phyloP scores from a whole-genome alignment of 805 yeast genomes.

The Candida ulmi region DNA sequence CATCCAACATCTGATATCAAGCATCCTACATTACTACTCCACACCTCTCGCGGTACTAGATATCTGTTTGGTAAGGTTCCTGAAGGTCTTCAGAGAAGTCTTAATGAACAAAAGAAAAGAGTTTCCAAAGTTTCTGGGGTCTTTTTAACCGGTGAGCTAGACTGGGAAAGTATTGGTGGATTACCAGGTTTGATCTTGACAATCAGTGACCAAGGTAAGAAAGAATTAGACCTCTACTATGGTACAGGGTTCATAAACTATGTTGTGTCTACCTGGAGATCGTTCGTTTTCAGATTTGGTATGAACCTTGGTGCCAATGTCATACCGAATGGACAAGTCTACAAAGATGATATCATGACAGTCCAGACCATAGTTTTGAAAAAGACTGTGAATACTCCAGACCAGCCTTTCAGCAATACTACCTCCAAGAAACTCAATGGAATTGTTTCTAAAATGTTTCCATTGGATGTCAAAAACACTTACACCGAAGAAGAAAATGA shows the following conservation, averaged over 20 bases:
- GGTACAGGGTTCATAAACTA: constrained; percentile 45
- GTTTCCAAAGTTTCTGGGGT: constrained; percentile 56
- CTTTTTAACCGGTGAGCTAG: constrained; percentile 71
- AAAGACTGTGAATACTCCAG: background rate
- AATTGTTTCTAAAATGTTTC: constrained; percentile 52
- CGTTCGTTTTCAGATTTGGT: constrained; percentile 78
- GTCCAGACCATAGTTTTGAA: constrained; percentile 11
- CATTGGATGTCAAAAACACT: constrained; percentile 35
- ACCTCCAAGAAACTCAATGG: constrained; percentile 6
- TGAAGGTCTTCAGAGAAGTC: constrained; percentile 80
- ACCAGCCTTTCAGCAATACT: constrained; percentile 3
- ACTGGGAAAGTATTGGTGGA: constrained; percentile 86
- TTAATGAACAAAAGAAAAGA: constrained; percentile 54
- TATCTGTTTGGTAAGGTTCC: constrained; percentile 75
- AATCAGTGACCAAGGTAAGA: constrained; percentile 69
- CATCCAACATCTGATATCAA: constrained; percentile 59
- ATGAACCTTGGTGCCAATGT: constrained; percentile 38
- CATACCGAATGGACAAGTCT: constrained; percentile 17
- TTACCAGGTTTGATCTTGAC: constrained; percentile 86
- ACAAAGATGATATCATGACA: constrained; percentile 30
- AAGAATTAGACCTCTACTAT: constrained; percentile 47
- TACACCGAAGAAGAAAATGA: constrained; percentile 29
- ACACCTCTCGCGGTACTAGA: constrained; percentile 28
- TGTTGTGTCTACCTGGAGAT: constrained; percentile 76
- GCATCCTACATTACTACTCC: constrained; percentile 51